Evolutionary conservation across 805 yeast genomes (phyloP).

Genomic region (Clavispora phyllophila): DNA sequence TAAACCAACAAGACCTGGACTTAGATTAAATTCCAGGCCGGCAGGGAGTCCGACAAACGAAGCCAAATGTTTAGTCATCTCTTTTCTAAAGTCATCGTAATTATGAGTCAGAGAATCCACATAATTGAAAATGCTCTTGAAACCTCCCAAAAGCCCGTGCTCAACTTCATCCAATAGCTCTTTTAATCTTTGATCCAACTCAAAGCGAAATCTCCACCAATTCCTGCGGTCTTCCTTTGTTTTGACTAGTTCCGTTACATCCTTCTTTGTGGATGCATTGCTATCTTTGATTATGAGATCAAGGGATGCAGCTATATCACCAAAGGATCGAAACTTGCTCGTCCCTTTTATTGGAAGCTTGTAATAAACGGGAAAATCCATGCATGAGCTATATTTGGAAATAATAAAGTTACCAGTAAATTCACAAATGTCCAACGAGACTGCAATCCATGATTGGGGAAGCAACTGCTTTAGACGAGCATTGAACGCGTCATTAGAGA

Average conservation of each 20-base stretch:
- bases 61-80: conserved; percentile 14
- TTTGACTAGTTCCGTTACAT: conserved; percentile 46
- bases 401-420: conserved; percentile 55
- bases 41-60: not conserved
- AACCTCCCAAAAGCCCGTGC: conserved; percentile 72
- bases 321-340: conserved; percentile 32
- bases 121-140: conserved; percentile 54
- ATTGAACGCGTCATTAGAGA: not conserved
- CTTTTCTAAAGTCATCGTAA: conserved; percentile 16
- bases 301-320: conserved; percentile 31
- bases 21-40: conserved; percentile 12
- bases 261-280: conserved; percentile 52
- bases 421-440: conserved; percentile 58
- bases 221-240: conserved; percentile 54
- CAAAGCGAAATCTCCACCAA: conserved; percentile 77
- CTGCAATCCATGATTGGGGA: conserved; percentile 52
- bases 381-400: conserved; percentile 31
- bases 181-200: conserved; percentile 53
- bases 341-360: conserved; percentile 58
- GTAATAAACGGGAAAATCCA: conserved; percentile 39
- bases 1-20: conserved; percentile 11
- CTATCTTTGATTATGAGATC: conserved; percentile 53
- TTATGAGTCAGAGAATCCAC: conserved; percentile 17
- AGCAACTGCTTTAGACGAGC: not conserved
- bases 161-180: conserved; percentile 56